Conservation (phyloP, 441 rosid genomes). For the Arabidopsis lyrata region DNA sequence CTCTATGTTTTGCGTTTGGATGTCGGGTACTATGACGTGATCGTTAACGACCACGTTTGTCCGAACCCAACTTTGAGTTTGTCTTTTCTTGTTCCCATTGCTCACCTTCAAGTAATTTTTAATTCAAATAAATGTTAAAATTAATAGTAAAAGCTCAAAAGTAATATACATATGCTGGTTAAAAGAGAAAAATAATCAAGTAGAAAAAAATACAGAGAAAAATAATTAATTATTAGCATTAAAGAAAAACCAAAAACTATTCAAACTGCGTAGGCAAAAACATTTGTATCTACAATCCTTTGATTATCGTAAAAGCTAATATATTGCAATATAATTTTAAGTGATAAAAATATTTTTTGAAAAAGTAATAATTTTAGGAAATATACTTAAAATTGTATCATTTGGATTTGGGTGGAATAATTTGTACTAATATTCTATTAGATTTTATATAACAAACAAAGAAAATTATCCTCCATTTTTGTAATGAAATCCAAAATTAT, state of each 20-base stretch:
- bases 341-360: neutral
- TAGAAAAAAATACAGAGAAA: neutral
- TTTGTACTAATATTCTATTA: neutral
- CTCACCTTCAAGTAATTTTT: slow-evolving; percentile 30
- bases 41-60: slow-evolving; percentile 48
- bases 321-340: no score
- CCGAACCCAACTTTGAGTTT: slow-evolving; percentile 54
- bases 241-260: neutral
- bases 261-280: neutral
- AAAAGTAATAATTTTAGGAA: neutral
- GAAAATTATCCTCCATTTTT: neutral
- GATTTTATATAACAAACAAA: neutral
- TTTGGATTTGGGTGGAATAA: neutral
- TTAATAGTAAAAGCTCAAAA: no score
- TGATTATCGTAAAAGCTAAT: neutral
- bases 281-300: neutral
- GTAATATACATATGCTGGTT: no score
- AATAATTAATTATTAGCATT: neutral
- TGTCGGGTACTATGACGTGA: slow-evolving; percentile 38
- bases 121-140: neutral
- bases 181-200: neutral
- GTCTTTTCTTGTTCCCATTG: slow-evolving; percentile 27
- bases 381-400: no score
- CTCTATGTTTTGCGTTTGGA: slow-evolving; percentile 28
- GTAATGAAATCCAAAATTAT: neutral